Base-by-base conservation (phyloP, 2,329 filamentous ascomycete genomes). In the Drechslerella coelobrocha region DNA sequence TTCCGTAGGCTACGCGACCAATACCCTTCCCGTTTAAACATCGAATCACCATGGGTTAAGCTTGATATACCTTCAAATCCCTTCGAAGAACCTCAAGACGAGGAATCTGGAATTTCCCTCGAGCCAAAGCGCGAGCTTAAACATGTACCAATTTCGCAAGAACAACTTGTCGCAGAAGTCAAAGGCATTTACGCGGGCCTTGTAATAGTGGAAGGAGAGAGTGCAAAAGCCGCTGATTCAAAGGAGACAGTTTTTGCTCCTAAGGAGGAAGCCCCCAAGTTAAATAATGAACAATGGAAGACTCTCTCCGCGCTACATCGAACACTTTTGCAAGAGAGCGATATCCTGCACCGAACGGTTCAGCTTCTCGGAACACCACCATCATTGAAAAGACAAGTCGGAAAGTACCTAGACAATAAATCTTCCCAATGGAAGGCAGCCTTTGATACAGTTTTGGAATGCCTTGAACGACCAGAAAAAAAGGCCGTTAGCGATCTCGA, bases 181-280 rank as follows among this genome's bases (percentile, higher is more conserved):
- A 91, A 91, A 66, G 87, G 87, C 0, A 94, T 94, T 2, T 96
- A 96, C 75, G 87, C 88, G 0, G 91, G 90, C 0, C 79, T 97
- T 0, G 88, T 91, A 0, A 90, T 94, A 86, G 90, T 96, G 0
- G 93, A 97, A 77, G 86, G 85, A 24, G 91, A 94, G 74, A 93
- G 91, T 75, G 92, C 95, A 0, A 89, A 95, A 60, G 88, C 95
- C 0, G 90, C 93, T 74, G 82, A 84, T 50, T 84, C 87, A 74
- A 81, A 81, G 4, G 79, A 81, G 23, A 80, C 81, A 7, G 82
- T 85, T 0, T 62, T 68, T 17, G 73, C 74, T 21, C 72, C 69
- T 48, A 31, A 62, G 12, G 69, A 73, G n/a, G 61, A 73, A 45
- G 53, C 48, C 10, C 52, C 59, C n/a, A 24, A 82, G 14, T 77